A percentile compares a stretch with the other conserved stretches of the same genome.
These are phyloP conservation scores for Erodium chrysanthum DNA, from an alignment of 441 rosid genomes.

Conservation along the genomic window DNA sequence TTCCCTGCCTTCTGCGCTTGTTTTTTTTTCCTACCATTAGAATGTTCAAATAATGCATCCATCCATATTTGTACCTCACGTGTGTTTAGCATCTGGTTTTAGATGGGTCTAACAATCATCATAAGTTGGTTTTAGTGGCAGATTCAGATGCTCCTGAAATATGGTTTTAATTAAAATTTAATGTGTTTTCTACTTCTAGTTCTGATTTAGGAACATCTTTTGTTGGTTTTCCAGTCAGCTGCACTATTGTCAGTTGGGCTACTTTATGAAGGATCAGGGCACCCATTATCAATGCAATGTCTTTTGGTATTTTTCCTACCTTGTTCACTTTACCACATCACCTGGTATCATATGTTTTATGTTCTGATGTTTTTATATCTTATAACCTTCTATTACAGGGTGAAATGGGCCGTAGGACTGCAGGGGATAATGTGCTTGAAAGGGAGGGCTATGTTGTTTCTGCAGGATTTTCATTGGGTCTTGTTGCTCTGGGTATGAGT, in stretches of 20 bases:
- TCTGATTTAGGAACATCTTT: conserved; percentile 7
- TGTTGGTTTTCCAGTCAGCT: conserved; percentile 56
- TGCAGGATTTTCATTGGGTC: conserved; percentile 95
- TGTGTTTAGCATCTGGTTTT: not conserved
- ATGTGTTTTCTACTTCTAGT: conserved; percentile 3
- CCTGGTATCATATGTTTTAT: conserved; percentile 16
- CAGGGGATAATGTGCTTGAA: conserved; percentile 98
- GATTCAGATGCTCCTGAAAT: not conserved
- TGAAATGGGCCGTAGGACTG: conserved; percentile 96
- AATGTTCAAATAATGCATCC: not conserved
- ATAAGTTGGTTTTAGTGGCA: not conserved
- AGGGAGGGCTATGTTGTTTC: conserved; percentile 98
- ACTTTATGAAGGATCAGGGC: conserved; percentile 94
- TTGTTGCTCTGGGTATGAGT: conserved; percentile 79
- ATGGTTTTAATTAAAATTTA: not conserved
- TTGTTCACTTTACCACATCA: not conserved
- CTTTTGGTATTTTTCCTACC: conserved; percentile 52
- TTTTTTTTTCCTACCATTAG: not conserved
- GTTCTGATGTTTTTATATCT: conserved; percentile 16
- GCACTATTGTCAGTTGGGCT: conserved; percentile 88
- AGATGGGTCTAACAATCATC: not conserved
- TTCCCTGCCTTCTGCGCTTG: not conserved
- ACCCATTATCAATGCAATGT: conserved; percentile 76
- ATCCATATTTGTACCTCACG: not conserved
- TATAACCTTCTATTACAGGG: conserved; percentile 37